Base-by-base conservation (phyloP, 2,329 filamentous ascomycete genomes). In the Aspergillus calidoustus region DNA sequence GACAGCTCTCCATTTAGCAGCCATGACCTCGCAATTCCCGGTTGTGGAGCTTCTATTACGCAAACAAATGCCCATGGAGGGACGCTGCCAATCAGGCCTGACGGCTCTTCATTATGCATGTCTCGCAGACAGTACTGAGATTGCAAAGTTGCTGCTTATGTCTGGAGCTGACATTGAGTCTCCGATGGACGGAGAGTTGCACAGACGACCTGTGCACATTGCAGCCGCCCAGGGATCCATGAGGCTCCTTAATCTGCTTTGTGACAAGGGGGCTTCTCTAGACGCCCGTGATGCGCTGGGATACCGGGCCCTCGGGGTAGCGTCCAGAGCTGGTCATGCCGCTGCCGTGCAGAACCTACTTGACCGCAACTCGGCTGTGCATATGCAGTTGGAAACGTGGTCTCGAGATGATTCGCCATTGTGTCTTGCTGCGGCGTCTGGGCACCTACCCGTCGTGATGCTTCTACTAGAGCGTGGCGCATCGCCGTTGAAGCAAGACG, bases 41-140 rank as follows among this genome's bases (percentile, higher is more conserved):
- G 76, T 76, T 15, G 74, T 75, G 13, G 77, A 79, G 41, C 60
- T 74, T 1, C 69, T 79, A 9, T 64, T 78, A 8, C 75, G 76
- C 22, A 77, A 70, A 55, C 69, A 64, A 5, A 67, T 70, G 17
- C 57, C 68, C 2, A 53, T 76, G 8, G 73, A 78, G 54, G 60
- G 58, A n/a, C 67, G 65, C 47, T 79, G 76, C 57, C 62, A 59
- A 3, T 62, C 68, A 13, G 71, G 70, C 2, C 63, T 75, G 13
- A 71, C 72, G 22, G 65, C 76, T 2, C 70, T 79, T 44, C 77
- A 79, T 60, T 79, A 79, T 64, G 76, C 77, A 38, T 78, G 76
- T 38, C 65, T 70, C 46, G 66, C 70, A 9, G 65, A 72, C 52
- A 74, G 65, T 52, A 34, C 68, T 13, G 73, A 72, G 13, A 70